phyloP scores from a whole-genome alignment of 257 asterid species.

The Solanum clarkiae region DNA sequence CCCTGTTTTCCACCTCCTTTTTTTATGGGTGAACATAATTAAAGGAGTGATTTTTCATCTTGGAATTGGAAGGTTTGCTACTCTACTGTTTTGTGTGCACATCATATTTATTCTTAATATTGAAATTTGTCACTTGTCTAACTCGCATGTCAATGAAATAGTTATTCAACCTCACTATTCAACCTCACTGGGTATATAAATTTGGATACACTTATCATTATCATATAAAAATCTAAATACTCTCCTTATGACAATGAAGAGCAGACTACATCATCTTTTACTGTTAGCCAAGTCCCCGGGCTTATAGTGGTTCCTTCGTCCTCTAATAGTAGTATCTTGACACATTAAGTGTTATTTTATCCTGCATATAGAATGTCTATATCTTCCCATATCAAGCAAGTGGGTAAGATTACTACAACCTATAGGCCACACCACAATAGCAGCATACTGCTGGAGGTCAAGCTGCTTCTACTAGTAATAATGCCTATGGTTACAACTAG shows the following conservation, averaged over 20 bases:
- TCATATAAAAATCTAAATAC: neutral
- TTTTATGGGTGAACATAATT: neutral
- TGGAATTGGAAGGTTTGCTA: neutral
- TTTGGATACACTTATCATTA: neutral
- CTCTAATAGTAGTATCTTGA: neutral
- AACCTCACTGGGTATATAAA: neutral
- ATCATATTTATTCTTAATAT: neutral
- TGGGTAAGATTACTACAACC: no score
- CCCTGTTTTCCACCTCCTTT: neutral
- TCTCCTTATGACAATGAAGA: neutral
- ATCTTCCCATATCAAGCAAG: no score
- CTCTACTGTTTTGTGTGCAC: neutral
- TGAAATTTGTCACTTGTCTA: neutral
- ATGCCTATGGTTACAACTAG: no score
- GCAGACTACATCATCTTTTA: neutral
- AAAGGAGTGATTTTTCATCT: neutral
- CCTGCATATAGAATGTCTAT: no score
- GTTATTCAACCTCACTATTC: neutral
- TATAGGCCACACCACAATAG: no score
- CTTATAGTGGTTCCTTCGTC: neutral
- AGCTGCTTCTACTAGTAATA: no score
- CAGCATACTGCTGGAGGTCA: no score
- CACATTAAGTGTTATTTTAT: no score
- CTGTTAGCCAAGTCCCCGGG: neutral
- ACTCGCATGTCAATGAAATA: neutral